Evolutionary conservation across 2,329 filamentous ascomycete species (phyloP).

Genomic region (Scedosporium aurantiacum): DNA sequence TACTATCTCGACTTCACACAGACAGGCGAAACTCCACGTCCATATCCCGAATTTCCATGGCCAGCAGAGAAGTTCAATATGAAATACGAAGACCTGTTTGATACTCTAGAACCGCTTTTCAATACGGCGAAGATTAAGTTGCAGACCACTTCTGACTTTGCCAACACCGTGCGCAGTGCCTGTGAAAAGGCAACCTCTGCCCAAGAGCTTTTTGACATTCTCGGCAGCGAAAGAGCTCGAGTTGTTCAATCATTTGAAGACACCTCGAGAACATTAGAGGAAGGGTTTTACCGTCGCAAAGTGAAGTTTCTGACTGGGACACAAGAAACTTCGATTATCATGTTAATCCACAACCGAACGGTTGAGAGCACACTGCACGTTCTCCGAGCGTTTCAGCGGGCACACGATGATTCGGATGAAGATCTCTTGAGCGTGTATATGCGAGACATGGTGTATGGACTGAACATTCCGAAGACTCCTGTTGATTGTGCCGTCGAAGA

Average conservation of each 20-base stretch:
- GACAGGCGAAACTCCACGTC: too few species aligned
- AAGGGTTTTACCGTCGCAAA: background rate
- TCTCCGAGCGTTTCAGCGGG: background rate
- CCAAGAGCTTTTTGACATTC: background rate
- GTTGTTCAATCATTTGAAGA: background rate
- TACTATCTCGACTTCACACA: too few species aligned
- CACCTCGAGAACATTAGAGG: background rate
- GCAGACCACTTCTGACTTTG: background rate
- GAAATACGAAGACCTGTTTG: conserved; percentile 13
- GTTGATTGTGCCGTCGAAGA: too few species aligned
- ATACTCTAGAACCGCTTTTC: background rate
- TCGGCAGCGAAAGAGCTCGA: background rate
- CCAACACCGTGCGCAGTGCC: background rate
- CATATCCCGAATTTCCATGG: too few species aligned
- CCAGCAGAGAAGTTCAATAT: conserved; percentile 39
- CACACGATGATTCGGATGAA: background rate
- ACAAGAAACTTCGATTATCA: background rate
- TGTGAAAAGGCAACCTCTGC: background rate
- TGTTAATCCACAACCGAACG: background rate
- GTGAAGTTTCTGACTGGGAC: background rate
- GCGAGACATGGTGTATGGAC: too few species aligned
- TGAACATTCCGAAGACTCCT: too few species aligned
- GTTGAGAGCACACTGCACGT: background rate
- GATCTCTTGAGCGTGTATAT: background rate
- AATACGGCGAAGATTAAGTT: background rate